phyloP scores from a whole-genome alignment of 352 stramenopile species.

The Phytophthora multivora region DNA sequence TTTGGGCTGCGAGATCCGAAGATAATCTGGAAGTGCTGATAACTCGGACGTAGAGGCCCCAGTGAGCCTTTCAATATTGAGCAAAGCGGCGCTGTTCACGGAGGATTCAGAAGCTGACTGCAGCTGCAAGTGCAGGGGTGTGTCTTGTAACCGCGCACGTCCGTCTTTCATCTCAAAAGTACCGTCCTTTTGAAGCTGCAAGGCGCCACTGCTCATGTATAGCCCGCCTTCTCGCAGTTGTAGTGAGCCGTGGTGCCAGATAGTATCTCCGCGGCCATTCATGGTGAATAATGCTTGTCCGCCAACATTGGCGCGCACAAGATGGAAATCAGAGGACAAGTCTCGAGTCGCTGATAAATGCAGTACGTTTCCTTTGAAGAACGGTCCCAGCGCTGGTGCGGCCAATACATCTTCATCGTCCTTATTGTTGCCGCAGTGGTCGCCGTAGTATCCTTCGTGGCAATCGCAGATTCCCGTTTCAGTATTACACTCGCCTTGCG shows the following conservation, averaged over 20 bases:
- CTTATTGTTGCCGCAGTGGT: slow-evolving; percentile 69
- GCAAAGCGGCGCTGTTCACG: slow-evolving; percentile 23
- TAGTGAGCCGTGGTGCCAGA: slow-evolving; percentile 31
- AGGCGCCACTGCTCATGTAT: slow-evolving; percentile 26
- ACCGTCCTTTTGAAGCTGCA: slow-evolving; percentile 57
- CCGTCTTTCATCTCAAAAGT: slow-evolving; percentile 53
- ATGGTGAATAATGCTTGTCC: slow-evolving; percentile 63
- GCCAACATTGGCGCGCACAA: slow-evolving; percentile 65
- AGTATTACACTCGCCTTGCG: slow-evolving; percentile 59
- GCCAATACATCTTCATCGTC: slow-evolving; percentile 69
- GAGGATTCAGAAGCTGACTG: slow-evolving; percentile 15
- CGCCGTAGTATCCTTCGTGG: slow-evolving; percentile 67
- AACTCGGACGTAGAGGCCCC: slow-evolving; percentile 12
- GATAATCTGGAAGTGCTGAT: slow-evolving; percentile 44
- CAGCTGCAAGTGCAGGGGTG: slow-evolving; percentile 38
- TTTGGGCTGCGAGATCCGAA: slow-evolving; percentile 46
- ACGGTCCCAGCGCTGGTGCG: slow-evolving; percentile 51
- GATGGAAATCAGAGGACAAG: slow-evolving; percentile 62
- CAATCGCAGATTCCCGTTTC: slow-evolving; percentile 59
- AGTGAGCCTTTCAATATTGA: slow-evolving; percentile 46
- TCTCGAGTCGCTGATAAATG: slow-evolving; percentile 52
- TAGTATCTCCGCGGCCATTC: slow-evolving; percentile 60
- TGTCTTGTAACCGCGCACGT: slow-evolving; percentile 47
- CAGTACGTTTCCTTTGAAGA: slow-evolving; percentile 75
- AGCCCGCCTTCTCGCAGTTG: slow-evolving; percentile 26